Evolutionary conservation across 495 filamentous ascomycete genomes (phyloP), one percentile per base, ranked within the genome.

Genomic region (Margaritispora aquatica): DNA sequence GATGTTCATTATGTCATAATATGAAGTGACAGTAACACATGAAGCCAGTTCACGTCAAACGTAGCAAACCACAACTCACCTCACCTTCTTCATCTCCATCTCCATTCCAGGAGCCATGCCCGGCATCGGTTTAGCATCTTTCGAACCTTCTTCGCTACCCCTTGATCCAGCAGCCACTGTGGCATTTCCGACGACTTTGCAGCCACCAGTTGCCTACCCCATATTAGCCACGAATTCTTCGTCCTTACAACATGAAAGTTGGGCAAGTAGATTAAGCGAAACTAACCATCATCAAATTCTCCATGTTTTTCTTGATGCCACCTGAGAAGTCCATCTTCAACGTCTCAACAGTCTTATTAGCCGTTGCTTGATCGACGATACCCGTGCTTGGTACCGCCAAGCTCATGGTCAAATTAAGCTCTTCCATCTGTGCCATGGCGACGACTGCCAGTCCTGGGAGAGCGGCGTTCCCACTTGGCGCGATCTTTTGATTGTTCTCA

Each of bases 401-500:
- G 22, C 53, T 38, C 53, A 36, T 34, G 20, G 60, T 62, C 13
- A 62, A 26, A 19, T 24, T 54, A 17, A 62, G 38, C 24, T 62
- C 60, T n/a, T 21, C 38, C 60, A 54, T 36, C 38, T 62, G 60
- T n/a, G 60, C 60, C 54, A 49, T 62, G 4, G 60, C 60, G 4
- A 62, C 60, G 4, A 58, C 57, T 21, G 60, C 60, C 47, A 58
- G 20, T 1, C 49, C 60, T 5, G 60, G 34, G 26, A 58, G 47
- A 11, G 60, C 60, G 1, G 41, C 54, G 50, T 62, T 62, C 20
- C 60, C 60, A 4, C 26, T 27, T 7, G 60, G 60, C 5, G 54
- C 60, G 41, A 62, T 62, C 55, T 54, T 62, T 41, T 62, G 60
- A 47, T 62, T 62, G 19, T 62, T 48, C 41, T 58, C 24, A 1